Conservation (phyloP, 768 basidiomycete species). For the Mycena vitilis region DNA sequence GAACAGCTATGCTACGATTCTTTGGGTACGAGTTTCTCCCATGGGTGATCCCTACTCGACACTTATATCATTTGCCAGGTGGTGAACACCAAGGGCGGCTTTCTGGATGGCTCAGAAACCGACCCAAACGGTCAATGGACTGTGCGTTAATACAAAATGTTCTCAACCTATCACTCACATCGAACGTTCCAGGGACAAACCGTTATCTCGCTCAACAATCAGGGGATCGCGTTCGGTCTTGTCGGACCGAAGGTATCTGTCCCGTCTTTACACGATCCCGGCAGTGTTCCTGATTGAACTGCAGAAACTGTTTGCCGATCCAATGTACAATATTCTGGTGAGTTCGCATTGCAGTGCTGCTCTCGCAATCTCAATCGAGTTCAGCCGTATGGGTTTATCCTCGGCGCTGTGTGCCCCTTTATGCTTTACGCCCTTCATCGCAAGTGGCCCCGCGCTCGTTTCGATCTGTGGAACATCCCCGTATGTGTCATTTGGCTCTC, state of each 20-base stretch:
- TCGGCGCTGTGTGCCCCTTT: slow-evolving; percentile 37
- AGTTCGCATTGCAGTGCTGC: not conserved
- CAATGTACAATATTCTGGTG: slow-evolving; percentile 40
- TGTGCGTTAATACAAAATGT: slow-evolving; percentile 17
- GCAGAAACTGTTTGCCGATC: slow-evolving; percentile 38
- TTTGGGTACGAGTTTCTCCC: slow-evolving; percentile 14
- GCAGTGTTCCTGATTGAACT: not conserved
- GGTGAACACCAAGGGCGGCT: slow-evolving; percentile 39
- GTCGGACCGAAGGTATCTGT: slow-evolving; percentile 37
- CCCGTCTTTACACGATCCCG: not conserved
- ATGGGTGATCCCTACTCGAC: not conserved
- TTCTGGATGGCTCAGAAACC: slow-evolving; percentile 32
- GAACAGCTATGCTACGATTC: slow-evolving; percentile 38
- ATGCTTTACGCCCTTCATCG: slow-evolving; percentile 40
- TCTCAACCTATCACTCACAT: not conserved
- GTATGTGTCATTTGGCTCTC: not conserved
- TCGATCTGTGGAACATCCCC: slow-evolving; percentile 39
- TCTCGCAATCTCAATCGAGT: not conserved
- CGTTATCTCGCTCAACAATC: slow-evolving; percentile 42
- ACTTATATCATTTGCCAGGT: slow-evolving; percentile 27
- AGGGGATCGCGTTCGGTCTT: slow-evolving; percentile 41
- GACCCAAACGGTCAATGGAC: slow-evolving; percentile 44
- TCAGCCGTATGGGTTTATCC: slow-evolving; percentile 41
- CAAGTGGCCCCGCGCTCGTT: slow-evolving; percentile 35
- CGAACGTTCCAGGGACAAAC: slow-evolving; percentile 35